Evolutionary conservation across 2,329 filamentous ascomycete species (phyloP).

Genomic region (Neurospora crassa): DNA sequence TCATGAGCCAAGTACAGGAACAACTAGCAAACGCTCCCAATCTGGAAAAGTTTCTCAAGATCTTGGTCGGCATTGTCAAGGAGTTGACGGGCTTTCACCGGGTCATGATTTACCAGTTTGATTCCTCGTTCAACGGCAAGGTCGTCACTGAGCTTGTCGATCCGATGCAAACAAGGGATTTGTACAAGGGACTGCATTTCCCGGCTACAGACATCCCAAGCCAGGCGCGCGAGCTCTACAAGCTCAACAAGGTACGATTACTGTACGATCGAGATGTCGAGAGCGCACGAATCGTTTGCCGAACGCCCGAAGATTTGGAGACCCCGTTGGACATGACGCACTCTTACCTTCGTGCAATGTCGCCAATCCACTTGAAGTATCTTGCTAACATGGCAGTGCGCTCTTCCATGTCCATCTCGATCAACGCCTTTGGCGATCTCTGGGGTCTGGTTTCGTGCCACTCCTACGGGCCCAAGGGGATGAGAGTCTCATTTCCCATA

Average conservation of each 20-base stretch:
- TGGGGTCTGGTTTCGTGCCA: constrained; percentile 89
- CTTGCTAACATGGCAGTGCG: constrained; percentile 80
- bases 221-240: constrained; percentile 82
- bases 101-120: constrained; percentile 90
- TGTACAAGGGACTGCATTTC: constrained; percentile 83
- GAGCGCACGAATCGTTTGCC: constrained; percentile 74
- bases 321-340: constrained; percentile 74
- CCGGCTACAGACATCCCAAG: constrained; percentile 79
- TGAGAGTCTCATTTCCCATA: constrained; percentile 87
- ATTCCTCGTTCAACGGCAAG: constrained; percentile 69
- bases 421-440: constrained; percentile 74
- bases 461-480: constrained; percentile 64
- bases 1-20: constrained; percentile 86
- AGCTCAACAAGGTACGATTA: constrained; percentile 78
- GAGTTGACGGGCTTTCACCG: constrained; percentile 86
- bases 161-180: constrained; percentile 65
- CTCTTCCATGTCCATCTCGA: constrained; percentile 91
- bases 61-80: constrained; percentile 76
- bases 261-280: constrained; percentile 77
- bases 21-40: constrained; percentile 65
- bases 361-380: constrained; percentile 82
- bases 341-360: constrained; percentile 79
- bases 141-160: constrained; percentile 85
- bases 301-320: constrained; percentile 63
- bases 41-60: constrained; percentile 66